Conservation (phyloP, 1,139 yeast species). For the Meyerozyma sp. region DNA sequence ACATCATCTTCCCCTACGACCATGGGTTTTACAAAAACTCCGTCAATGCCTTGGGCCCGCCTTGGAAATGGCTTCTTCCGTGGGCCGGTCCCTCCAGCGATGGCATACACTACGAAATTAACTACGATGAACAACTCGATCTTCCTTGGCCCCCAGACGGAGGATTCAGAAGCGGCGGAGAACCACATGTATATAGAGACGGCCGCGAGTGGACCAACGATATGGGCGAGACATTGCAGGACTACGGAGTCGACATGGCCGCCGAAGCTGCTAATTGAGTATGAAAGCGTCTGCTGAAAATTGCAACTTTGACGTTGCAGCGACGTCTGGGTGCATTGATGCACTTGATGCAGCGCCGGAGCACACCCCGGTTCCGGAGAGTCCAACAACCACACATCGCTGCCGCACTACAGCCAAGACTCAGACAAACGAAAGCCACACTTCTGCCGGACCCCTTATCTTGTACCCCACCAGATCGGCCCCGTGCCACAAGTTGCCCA, state of each 20-base stretch:
- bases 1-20: slow-evolving; percentile 78
- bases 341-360: no score
- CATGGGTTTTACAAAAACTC: slow-evolving; percentile 55
- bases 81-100: slow-evolving; percentile 47
- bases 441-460: neutral
- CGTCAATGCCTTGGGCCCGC: slow-evolving; percentile 46
- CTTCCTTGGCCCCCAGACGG: slow-evolving; percentile 93
- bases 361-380: no score
- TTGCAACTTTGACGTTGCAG: no score
- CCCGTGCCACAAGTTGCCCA: neutral
- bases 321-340: no score
- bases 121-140: slow-evolving; percentile 53
- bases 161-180: slow-evolving; percentile 36
- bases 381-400: no score
- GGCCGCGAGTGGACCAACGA: slow-evolving; percentile 62
- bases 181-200: slow-evolving; percentile 9
- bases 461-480: neutral
- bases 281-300: no score
- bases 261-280: slow-evolving; percentile 32
- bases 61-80: slow-evolving; percentile 62
- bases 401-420: no score
- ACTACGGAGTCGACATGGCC: slow-evolving; percentile 83
- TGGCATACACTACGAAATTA: slow-evolving; percentile 48
- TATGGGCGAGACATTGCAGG: slow-evolving; percentile 75
- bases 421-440: neutral